phyloP scores from a whole-genome alignment of 192 early-diverging fungal genomes.

The Dispira simplex region DNA sequence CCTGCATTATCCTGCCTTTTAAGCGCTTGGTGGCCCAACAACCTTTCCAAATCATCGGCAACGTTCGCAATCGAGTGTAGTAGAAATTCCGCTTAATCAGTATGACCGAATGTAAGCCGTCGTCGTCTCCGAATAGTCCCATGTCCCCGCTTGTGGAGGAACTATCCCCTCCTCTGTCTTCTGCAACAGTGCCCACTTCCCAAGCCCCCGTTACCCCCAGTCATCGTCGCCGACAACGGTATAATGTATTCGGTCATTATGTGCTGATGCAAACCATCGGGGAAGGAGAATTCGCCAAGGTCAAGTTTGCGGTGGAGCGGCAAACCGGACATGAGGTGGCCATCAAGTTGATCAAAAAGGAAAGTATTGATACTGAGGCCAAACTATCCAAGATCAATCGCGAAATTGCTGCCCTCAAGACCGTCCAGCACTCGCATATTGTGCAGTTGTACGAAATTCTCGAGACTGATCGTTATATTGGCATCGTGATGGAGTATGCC shows the following conservation, averaged over 20 bases:
- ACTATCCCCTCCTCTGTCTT: not conserved
- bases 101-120: no score
- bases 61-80: no score
- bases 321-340: conserved; percentile 69
- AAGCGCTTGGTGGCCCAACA: no score
- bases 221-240: conserved; percentile 2
- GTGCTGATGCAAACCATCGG: conserved; percentile 88
- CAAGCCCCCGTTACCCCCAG: not conserved
- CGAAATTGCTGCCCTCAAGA: conserved; percentile 87
- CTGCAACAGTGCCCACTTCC: not conserved
- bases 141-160: no score
- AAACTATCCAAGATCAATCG: conserved; percentile 82
- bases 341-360: conserved; percentile 91
- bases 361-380: conserved; percentile 66
- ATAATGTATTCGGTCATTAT: conserved; percentile 78
- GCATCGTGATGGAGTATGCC: conserved; percentile 93
- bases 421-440: conserved; percentile 79
- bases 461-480: conserved; percentile 92
- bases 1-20: no score
- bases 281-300: conserved; percentile 97
- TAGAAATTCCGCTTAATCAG: no score
- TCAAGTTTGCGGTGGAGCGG: conserved; percentile 83
- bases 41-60: no score
- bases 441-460: conserved; percentile 89
- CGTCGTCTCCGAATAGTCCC: no score